Evolutionary conservation across 164 flowering plant genomes (phyloP), one percentile per base, ranked within the genome.

Genomic region (Chloranthus sessilifolius): DNA sequence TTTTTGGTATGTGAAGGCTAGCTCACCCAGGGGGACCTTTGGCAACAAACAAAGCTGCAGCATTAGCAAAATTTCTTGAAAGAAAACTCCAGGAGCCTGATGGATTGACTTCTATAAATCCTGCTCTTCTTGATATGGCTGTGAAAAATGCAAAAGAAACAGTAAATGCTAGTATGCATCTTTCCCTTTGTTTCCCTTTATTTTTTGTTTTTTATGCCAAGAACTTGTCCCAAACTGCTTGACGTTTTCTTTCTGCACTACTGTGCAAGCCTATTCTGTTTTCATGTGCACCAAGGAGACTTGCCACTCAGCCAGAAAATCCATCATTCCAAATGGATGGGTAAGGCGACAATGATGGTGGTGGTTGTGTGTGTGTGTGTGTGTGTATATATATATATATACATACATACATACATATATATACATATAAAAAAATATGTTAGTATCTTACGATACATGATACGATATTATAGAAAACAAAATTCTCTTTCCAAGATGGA

Each of bases 1-100:
- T n/a, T 21, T 6, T 11, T 26, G 25, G 22, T 31, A 43, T 56
- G 38, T 54, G 47, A 16, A 89, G 97, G 70, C 62, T 74, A 72
- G 94, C 97, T 12, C 95, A 90, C 52, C 97, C 97, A 0, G 95
- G 88, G 26, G 97, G 97, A 49, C 85, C 97, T 0, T 35, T 86
- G 63, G 74, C 68, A 36, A 90, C 97, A 21, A 90, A 90, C 64
- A 90, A 90, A 68, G 97, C 95, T 11, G 97, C 90, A 39, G 98
- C 98, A 10, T 64, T 90, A 56, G 91, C 95, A 4, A 90, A 87
- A 59, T 90, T 90, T 58, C 76, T 90, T 2, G 80, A 90, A 34
- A 72, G 98, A 43, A 90, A 87, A 53, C 78, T 84, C 17, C 82
- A 86, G 60, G 85, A 79, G 10, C 95, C 98, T 30, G 63, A 71